Conservation (phyloP, 2,329 filamentous ascomycete genomes). For the Talaromyces sp. region DNA sequence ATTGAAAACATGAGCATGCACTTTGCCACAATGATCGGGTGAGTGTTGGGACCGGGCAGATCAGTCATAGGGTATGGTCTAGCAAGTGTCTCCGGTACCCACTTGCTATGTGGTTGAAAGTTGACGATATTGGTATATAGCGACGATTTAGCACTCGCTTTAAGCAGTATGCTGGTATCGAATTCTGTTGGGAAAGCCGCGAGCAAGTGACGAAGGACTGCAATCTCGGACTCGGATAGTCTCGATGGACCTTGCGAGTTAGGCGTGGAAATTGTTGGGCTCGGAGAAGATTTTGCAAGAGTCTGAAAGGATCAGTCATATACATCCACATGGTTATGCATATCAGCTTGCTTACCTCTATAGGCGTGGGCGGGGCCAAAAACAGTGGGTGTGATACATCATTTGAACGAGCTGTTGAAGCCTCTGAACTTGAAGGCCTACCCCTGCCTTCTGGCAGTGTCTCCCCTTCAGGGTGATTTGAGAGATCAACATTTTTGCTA, state of each 20-base stretch:
- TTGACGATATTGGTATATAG: conserved; percentile 20
- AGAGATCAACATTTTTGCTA: not conserved
- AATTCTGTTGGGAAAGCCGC: conserved; percentile 22
- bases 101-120: conserved; percentile 22
- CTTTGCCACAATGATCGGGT: conserved; percentile 37
- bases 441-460: not conserved
- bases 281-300: not conserved
- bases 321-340: not conserved
- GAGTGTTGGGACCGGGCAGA: conserved; percentile 23
- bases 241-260: not conserved
- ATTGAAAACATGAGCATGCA: conserved; percentile 35
- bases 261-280: not conserved
- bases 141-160: conserved; percentile 19
- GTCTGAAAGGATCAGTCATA: not conserved
- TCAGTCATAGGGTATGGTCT: conserved; percentile 15
- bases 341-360: not conserved
- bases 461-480: not conserved
- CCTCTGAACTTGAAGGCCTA: not conserved
- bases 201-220: not conserved
- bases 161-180: conserved; percentile 22
- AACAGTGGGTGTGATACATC: not conserved
- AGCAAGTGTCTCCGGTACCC: conserved; percentile 20
- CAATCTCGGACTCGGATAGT: not conserved
- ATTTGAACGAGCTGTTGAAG: not conserved
- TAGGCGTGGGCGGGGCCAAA: conserved; percentile 1